Evolutionary conservation across 805 yeast genomes (phyloP).

Genomic region (Suhomyces vadensis): DNA sequence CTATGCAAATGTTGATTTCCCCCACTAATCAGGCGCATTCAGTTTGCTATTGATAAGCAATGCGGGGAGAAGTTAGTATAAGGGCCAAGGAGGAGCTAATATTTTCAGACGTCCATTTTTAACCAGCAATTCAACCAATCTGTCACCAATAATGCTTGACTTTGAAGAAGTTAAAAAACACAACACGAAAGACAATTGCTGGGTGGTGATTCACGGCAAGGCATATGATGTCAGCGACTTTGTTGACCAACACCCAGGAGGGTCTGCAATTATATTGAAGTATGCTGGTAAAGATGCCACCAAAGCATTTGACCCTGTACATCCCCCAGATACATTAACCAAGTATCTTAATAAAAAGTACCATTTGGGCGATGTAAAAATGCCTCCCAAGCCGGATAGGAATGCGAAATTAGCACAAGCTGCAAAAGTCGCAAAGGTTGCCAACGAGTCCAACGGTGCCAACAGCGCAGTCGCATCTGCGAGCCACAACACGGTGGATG

Average conservation of each 20-base stretch:
- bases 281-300: constrained; percentile 63
- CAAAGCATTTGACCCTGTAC: constrained; percentile 82
- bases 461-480: not conserved
- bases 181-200: constrained; percentile 61
- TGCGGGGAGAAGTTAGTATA: not conserved
- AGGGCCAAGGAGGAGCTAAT: not conserved
- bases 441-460: not conserved
- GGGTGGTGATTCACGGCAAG: constrained; percentile 81
- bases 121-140: too few species aligned
- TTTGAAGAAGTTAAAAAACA: constrained; percentile 44
- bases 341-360: constrained; percentile 54
- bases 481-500: constrained; percentile 26
- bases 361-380: constrained; percentile 38
- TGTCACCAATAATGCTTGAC: not conserved
- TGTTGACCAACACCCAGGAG: constrained; percentile 62
- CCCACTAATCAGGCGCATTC: not conserved
- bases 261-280: constrained; percentile 52
- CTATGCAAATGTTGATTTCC: not conserved
- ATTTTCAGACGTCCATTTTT: too few species aligned
- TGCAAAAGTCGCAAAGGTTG: not conserved
- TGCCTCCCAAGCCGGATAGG: constrained; percentile 1
- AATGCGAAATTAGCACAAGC: not conserved
- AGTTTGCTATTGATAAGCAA: not conserved
- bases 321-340: constrained; percentile 82
- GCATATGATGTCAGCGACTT: constrained; percentile 77